These are phyloP conservation scores for Stagonosporopsis tanaceti DNA, from an alignment of 2,329 filamentous ascomycete genomes.

Conservation along the genomic window DNA sequence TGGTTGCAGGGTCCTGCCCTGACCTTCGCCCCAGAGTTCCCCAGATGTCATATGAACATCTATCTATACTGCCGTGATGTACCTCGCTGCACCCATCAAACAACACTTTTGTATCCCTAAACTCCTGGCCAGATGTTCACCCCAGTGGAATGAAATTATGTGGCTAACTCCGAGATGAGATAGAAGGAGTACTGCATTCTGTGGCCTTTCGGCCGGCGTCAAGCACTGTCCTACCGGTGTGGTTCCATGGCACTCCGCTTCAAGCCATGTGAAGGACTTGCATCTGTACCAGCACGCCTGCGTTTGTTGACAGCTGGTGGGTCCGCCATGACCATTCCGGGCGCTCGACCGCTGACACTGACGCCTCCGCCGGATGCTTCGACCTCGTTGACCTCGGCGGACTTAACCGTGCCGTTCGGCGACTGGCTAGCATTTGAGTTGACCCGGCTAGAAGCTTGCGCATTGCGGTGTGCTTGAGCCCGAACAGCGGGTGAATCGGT, in stretches of 20 bases:
- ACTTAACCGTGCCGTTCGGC: not conserved
- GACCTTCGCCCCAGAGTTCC: too few relatives aligned
- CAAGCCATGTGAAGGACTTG: too few relatives aligned
- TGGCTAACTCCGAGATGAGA: too few relatives aligned
- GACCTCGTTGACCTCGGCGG: not conserved
- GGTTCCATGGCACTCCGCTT: too few relatives aligned
- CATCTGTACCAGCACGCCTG: not conserved
- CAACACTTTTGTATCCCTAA: not conserved
- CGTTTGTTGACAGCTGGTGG: not conserved
- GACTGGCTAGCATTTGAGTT: not conserved
- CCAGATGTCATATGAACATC: too few relatives aligned
- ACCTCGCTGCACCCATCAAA: too few relatives aligned
- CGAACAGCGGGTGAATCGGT: not conserved
- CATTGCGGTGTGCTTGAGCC: not conserved
- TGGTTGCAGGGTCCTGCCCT: too few relatives aligned
- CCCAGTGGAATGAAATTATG: too few relatives aligned
- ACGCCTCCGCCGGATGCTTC: not conserved
- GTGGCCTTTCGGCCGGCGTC: too few relatives aligned
- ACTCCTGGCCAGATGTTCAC: not conserved
- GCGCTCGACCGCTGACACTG: not conserved
- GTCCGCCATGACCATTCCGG: not conserved
- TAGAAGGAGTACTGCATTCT: too few relatives aligned
- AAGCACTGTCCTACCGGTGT: too few relatives aligned
- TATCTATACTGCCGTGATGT: too few relatives aligned
- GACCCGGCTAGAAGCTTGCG: not conserved